Base-by-base conservation (phyloP, 1,139 yeast genomes). In the Blastobotrys elegans region DNA sequence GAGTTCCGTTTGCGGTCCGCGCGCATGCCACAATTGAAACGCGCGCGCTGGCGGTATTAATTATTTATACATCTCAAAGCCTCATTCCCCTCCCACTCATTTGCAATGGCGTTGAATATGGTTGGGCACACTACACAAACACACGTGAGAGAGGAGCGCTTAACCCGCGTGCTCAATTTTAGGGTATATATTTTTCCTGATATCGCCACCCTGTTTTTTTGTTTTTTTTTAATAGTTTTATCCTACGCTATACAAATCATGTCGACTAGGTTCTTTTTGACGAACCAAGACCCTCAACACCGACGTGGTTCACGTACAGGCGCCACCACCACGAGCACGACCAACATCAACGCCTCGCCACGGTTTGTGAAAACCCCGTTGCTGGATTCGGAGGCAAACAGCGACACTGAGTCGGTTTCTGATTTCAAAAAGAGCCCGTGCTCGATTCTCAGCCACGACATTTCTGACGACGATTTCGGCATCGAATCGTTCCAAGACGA, bases 241-340 rank as follows among this genome's bases (percentile, higher is more conserved):
- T n/a, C n/a, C n/a, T n/a, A 13, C 2, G 17, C 10, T n/a, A 29
- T 5, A 34, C 33, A 10, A 42, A 41, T 4, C 4, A 39, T 42
- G 39, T 24, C 33, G 21, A 46, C 49, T 7, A 52, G 54, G 22
- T 54, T 51, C 31, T 51, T 53, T 48, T 47, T 54, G 32, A 50
- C 56, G 1, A 54, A 48, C 46, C 41, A 46, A 7, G 53, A 50
- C 26, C 57, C 57, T 7, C 54, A 50, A n/a, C 11, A 26, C 46
- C 40, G 33, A n/a, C 27, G 4, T 2, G 36, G 18, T n/a, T 8
- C 36, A n/a, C 8, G 36, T 4, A 14, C 10, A 16, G 38, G 38
- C 3, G 24, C n/a, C n/a, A 27, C 33, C 14, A 36, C 46, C 13
- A 35, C 36, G 21, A 17, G 22, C 29, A 43, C 36, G 4, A n/a